Percentiles rank a stretch among this genome's conserved stretches.
These are phyloP conservation scores for Coniochaeta hoffmannii DNA, from an alignment of 2,329 filamentous ascomycete genomes.

Conservation along the genomic window DNA sequence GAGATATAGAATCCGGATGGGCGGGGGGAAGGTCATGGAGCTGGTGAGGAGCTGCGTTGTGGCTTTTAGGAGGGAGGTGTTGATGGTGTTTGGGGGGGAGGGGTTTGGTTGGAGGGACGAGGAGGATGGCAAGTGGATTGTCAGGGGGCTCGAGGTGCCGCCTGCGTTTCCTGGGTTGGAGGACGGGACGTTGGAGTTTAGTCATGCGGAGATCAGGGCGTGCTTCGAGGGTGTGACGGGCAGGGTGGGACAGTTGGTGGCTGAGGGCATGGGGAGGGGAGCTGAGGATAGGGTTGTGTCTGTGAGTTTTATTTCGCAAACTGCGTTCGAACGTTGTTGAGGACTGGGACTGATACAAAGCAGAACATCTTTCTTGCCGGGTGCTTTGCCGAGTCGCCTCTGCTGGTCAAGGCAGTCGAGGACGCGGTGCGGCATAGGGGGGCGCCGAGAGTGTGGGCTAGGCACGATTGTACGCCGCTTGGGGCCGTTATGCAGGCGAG, in stretches of 20 bases:
- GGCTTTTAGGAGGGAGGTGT: not conserved
- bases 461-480: not conserved
- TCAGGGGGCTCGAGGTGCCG: not conserved
- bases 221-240: not conserved
- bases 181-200: not conserved
- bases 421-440: not conserved
- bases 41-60: not conserved
- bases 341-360: not conserved
- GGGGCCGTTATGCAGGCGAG: slow-evolving; percentile 2
- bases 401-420: not conserved
- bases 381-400: not conserved
- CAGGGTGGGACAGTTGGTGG: not conserved
- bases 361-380: slow-evolving; percentile 1
- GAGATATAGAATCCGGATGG: not conserved
- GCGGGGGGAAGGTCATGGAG: not conserved
- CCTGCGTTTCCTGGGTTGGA: not conserved
- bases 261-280: not conserved
- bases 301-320: not conserved
- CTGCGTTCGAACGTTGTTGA: not conserved
- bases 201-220: not conserved
- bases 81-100: not conserved
- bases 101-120: not conserved
- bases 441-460: not conserved
- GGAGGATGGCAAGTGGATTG: not conserved
- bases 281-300: not conserved